Evolutionary conservation across 108 stramenopile genomes (phyloP), one percentile per base, ranked within the genome.

Genomic region (Nitzschia putrida): DNA sequence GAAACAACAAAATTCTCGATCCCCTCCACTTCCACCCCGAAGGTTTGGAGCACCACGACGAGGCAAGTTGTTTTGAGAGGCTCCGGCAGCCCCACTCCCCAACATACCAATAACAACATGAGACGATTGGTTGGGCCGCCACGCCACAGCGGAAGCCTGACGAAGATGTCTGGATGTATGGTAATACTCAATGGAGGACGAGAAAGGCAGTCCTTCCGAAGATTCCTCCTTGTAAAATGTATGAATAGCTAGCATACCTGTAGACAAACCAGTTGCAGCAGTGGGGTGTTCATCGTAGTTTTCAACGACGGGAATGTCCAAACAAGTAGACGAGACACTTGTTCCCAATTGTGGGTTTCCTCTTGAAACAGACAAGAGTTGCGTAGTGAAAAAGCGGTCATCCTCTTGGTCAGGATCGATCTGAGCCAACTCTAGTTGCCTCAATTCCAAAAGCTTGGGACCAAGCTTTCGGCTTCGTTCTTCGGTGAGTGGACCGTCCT

Each of bases 1-100:
- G 53, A 90, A 75, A 39, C 83, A 84, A 53, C 91, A 80, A 72
- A 83, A 92, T 42, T 90, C 91, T n/a, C 83, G 69, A 66, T 88
- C 88, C 11, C 83, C 80, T 20, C 71, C 80, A 39, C 63, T 61
- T 20, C 61, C 78, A 50, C 72, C 0, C 23, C 69, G 64, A 40
- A 44, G 44, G 51, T 38, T 61, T n/a, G 70, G 24, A n/a, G 66
- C 78, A 20, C 60, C 73, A 23, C 64, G 53, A 16, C 60, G 54
- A 47, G 61, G 61, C 20, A 45, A 47, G 53, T 57, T 18, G 11
- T 54, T 54, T 24, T 57, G 71, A n/a, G 40, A 53, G 37, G 60
- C 23, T 12, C 41, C 26, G 11, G 57, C 11, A 11, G 60, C 16
- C 13, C 21, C 34, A 56, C 40, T 66, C 14, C 44, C 81, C 74